Evolutionary conservation across 805 yeast species (phyloP).

Genomic region (Ogataea pini): DNA sequence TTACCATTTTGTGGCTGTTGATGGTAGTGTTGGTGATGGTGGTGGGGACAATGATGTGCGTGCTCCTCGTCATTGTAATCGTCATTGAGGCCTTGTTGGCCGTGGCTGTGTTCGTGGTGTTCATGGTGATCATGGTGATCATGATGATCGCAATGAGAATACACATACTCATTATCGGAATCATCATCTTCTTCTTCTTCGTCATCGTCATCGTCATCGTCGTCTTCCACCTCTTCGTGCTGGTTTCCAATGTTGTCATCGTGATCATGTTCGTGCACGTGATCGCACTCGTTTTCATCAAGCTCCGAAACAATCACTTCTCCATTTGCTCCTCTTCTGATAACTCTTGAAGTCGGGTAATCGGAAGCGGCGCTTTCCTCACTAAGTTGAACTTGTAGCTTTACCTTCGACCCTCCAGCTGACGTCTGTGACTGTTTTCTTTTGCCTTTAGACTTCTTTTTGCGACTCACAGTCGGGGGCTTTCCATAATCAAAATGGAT

Average conservation of each 20-base stretch:
- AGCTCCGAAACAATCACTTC: conserved; percentile 71
- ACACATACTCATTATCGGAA: conserved; percentile 16
- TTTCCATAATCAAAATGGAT: conserved; percentile 33
- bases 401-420: conserved; percentile 12
- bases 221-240: conserved; percentile 9
- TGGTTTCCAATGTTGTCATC: not conserved
- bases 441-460: conserved; percentile 21
- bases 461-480: conserved; percentile 8
- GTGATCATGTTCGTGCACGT: conserved; percentile 3
- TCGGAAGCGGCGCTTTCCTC: conserved; percentile 64
- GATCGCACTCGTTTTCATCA: conserved; percentile 22
- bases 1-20: conserved; percentile 2
- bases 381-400: conserved; percentile 47
- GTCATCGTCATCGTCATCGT: conserved; percentile 6
- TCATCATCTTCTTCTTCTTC: conserved; percentile 16
- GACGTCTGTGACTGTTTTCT: conserved; percentile 12
- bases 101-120: conserved; percentile 13
- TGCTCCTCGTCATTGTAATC: conserved; percentile 18
- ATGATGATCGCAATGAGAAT: conserved; percentile 21
- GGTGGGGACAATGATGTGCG: conserved; percentile 19
- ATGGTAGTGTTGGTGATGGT: conserved; percentile 15
- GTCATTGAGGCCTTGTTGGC: conserved; percentile 18
- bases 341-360: conserved; percentile 71
- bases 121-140: conserved; percentile 19
- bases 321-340: conserved; percentile 68